Percentiles rank a stretch among this genome's conserved stretches.
Conservation (phyloP, 371 early-diverging fungal species). For the Phascolomyces articulosus region DNA sequence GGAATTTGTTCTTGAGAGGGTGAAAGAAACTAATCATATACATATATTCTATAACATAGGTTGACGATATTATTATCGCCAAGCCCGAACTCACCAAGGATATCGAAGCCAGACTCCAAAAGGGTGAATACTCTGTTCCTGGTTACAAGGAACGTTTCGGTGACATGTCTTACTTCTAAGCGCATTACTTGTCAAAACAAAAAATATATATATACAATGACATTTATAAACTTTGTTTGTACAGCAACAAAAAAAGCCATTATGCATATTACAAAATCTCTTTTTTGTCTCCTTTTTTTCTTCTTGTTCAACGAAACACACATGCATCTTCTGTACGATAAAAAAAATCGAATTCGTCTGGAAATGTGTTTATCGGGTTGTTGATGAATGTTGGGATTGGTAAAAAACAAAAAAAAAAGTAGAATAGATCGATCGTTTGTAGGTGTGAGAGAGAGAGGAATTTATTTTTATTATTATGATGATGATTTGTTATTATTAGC, state of each 20-base stretch:
- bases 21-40: too few relatives aligned
- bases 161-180: slow-evolving; percentile 77
- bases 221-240: slow-evolving; percentile 5
- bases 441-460: too few relatives aligned
- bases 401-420: too few relatives aligned
- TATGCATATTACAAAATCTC: background rate
- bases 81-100: slow-evolving; percentile 89
- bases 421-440: too few relatives aligned
- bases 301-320: background rate
- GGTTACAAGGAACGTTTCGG: slow-evolving; percentile 95
- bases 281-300: slow-evolving; percentile 6
- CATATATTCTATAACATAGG: slow-evolving; percentile 44
- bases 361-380: too few relatives aligned
- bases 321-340: too few relatives aligned
- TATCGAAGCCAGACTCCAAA: slow-evolving; percentile 88
- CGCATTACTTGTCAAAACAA: background rate
- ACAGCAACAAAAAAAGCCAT: slow-evolving; percentile 10
- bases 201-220: background rate
- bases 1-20: too few relatives aligned
- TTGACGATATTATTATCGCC: slow-evolving; percentile 92
- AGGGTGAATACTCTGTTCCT: slow-evolving; percentile 91
- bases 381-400: too few relatives aligned
- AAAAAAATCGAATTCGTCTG: too few relatives aligned
- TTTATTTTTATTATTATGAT: too few relatives aligned
- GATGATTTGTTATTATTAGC: background rate